Base-by-base conservation (phyloP, 352 stramenopile genomes). In the Pythium dissimile region DNA sequence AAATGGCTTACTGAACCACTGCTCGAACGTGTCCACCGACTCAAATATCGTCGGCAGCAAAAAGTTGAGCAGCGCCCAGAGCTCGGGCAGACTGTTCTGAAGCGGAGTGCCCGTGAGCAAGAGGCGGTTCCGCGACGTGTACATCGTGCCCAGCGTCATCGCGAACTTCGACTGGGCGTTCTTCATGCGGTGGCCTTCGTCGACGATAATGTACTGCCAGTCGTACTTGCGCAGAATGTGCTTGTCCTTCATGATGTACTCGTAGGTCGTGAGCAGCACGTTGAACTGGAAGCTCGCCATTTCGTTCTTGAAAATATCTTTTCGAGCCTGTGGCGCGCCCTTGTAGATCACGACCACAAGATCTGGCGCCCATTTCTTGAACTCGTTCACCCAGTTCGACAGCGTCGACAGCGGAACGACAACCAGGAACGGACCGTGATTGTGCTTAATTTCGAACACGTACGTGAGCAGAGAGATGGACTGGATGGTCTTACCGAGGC, bases 101-200 rank as follows among this genome's bases (percentile, higher is more conserved):
- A 99, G 80, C 11, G 97, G 97, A 1, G 97, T 99, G 44, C 97
- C 97, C 12, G 97, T 99, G 71, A 99, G 92, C 13, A 99, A 66
- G 8, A 99, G 73, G 34, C 95, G 86, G 34, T 92, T 92, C 27
- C 84, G 77, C 8, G 80, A 92, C 15, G 78, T 90, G 70, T 95
- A 93, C 62, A 94, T 69, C 26, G 73, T 85, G 23, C 82, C 80
- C 2, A 96, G 70, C 24, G 83, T 95, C 83, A 89, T 91, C 6
- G 84, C 81, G 42, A 97, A 94, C 61, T 97, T 97, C 43, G 84
- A 95, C 59, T 95, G 84, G 11, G 82, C 80, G 55, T 96, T 97
- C 62, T 95, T 94, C 84, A 97, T 95, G 20, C 89, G 81, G 67
- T 98, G 94, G 8, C 88, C 94, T 71, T 98, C 94, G 63, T 98